Percentiles rank a stretch among this genome's conserved stretches.
phyloP scores from a whole-genome alignment of 2,329 filamentous ascomycete species.

The Shiraia sp. region DNA sequence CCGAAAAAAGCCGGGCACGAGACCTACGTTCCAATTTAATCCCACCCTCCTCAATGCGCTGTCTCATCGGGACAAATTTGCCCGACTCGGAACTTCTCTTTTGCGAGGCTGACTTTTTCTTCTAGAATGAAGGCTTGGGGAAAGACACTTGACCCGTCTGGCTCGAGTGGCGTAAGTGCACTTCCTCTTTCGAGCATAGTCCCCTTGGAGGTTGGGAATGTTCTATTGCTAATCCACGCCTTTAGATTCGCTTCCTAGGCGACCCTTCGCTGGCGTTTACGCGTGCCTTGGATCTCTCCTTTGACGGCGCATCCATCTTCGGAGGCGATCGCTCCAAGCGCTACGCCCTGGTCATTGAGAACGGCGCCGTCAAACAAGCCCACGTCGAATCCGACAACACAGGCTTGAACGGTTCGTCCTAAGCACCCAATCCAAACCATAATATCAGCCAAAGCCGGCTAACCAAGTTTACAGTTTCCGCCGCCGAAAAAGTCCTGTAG shows the following conservation, averaged over 20 bases:
- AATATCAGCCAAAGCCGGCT: no score
- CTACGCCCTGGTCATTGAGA: conserved; percentile 80
- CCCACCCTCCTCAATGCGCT: conserved; percentile 1
- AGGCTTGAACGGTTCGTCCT: conserved; percentile 69
- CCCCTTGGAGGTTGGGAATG: no score
- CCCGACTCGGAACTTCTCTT: conserved; percentile 1
- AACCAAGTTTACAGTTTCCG: conserved; percentile 30
- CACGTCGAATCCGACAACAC: conserved; percentile 90
- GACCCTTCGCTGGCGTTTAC: conserved; percentile 82
- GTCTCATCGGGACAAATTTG: conserved; percentile 7
- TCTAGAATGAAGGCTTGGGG: conserved; percentile 87
- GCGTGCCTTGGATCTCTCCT: conserved; percentile 78
- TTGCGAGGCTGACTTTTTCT: conserved; percentile 18
- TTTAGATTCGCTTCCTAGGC: conserved; percentile 87
- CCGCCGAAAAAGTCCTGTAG: conserved; percentile 37
- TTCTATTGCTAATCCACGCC: no score
- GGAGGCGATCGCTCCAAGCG: conserved; percentile 83
- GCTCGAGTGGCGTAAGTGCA: conserved; percentile 73
- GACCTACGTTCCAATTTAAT: no score
- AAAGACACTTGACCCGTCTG: conserved; percentile 73
- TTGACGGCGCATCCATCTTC: conserved; percentile 79
- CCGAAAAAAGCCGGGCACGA: no score
- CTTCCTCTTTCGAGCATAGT: no score
- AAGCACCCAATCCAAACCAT: not conserved
- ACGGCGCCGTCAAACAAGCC: conserved; percentile 81